Percentiles rank a stretch among this genome's conserved stretches.
Evolutionary conservation across 108 stramenopile genomes (phyloP).

Genomic region (Cyclotella kingstonii): DNA sequence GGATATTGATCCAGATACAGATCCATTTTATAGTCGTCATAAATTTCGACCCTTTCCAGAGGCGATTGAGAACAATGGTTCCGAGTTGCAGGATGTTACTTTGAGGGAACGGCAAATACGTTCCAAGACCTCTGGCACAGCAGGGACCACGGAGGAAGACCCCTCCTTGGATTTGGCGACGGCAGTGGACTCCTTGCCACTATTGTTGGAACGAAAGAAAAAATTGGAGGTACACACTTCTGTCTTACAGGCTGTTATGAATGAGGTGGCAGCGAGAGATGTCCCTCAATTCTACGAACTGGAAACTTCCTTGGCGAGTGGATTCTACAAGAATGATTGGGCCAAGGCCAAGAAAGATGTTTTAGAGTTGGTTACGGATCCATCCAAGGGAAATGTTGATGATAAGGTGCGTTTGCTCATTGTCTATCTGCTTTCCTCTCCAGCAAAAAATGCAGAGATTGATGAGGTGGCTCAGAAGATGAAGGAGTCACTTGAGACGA

Average conservation of each 20-base stretch:
- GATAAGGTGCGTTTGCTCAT: constrained; percentile 94
- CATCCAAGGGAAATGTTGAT: constrained; percentile 88
- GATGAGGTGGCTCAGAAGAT: constrained; percentile 80
- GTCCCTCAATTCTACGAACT: constrained; percentile 95
- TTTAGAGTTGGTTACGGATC: constrained; percentile 69
- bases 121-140: constrained; percentile 53
- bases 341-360: constrained; percentile 78
- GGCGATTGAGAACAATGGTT: constrained; percentile 94
- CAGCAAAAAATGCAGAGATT: constrained; percentile 69
- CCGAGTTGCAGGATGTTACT: constrained; percentile 91
- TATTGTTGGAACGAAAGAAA: constrained; percentile 92
- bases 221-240: constrained; percentile 95
- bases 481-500: constrained; percentile 62
- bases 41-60: constrained; percentile 96
- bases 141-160: constrained; percentile 57
- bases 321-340: constrained; percentile 76
- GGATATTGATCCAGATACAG: constrained; percentile 90
- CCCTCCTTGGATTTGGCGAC: constrained; percentile 79
- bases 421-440: constrained; percentile 77
- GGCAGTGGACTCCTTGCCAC: constrained; percentile 94
- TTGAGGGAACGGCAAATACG: constrained; percentile 76
- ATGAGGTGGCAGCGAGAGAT: constrained; percentile 92
- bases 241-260: constrained; percentile 97
- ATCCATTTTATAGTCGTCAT: constrained; percentile 85
- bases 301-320: constrained; percentile 82